phyloP scores from a whole-genome alignment of 495 filamentous ascomycete species.

The Hypoxylon trugodes region DNA sequence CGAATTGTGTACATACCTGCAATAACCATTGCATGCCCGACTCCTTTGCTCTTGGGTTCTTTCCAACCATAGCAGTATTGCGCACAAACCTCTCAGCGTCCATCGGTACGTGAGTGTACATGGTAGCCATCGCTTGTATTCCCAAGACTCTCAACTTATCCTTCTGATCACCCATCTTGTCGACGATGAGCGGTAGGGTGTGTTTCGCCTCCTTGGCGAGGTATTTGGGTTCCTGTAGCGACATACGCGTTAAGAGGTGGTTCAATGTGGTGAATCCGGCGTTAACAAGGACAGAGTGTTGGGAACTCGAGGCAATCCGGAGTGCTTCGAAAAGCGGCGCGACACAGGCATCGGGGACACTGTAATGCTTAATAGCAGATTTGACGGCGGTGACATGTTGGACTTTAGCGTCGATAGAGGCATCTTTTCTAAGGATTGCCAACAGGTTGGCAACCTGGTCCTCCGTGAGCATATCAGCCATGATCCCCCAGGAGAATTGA shows the following conservation, averaged over 20 bases:
- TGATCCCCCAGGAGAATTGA: conserved; percentile 40
- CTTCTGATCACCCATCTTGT: conserved; percentile 88
- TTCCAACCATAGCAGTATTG: conserved; percentile 77
- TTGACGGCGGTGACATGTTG: conserved; percentile 76
- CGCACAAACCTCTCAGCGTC: conserved; percentile 85
- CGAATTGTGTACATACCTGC: conserved; percentile 56
- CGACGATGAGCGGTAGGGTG: conserved; percentile 76
- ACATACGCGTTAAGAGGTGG: conserved; percentile 83
- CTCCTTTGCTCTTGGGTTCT: conserved; percentile 84
- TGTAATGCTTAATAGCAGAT: conserved; percentile 86
- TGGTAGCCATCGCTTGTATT: conserved; percentile 74
- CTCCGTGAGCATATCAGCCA: conserved; percentile 67
- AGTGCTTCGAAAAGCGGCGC: conserved; percentile 77
- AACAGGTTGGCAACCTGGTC: conserved; percentile 71
- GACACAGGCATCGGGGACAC: conserved; percentile 79
- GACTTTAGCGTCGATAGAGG: conserved; percentile 74
- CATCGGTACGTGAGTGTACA: conserved; percentile 69
- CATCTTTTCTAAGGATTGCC: conserved; percentile 72
- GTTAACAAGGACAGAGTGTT: conserved; percentile 71
- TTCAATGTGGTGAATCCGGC: conserved; percentile 85
- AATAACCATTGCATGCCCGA: conserved; percentile 83
- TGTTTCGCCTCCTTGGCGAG: conserved; percentile 70
- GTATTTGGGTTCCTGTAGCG: conserved; percentile 78
- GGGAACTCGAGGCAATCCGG: conserved; percentile 71
- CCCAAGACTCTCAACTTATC: conserved; percentile 79